Conservation (phyloP, 2,329 filamentous ascomycete genomes). For the Neofusicoccum kwambonambiense region DNA sequence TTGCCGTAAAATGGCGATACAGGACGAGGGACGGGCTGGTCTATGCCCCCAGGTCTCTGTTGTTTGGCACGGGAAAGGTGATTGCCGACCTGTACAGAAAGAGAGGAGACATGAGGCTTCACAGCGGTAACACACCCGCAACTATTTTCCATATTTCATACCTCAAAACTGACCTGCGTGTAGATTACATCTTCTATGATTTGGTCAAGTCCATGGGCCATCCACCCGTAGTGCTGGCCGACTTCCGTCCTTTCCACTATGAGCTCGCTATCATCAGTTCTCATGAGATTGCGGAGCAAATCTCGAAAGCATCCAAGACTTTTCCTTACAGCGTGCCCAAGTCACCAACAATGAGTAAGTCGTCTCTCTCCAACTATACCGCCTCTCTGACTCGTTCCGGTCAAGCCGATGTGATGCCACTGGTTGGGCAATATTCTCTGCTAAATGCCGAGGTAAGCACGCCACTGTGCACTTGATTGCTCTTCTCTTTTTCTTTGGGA, state of each 20-base stretch:
- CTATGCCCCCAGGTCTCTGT: slow-evolving; percentile 25
- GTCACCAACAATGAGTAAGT: slow-evolving; percentile 31
- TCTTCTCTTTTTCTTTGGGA: neutral
- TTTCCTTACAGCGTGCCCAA: slow-evolving; percentile 34
- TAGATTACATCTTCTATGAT: slow-evolving; percentile 35
- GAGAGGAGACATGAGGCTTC: slow-evolving; percentile 25
- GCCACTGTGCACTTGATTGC: neutral
- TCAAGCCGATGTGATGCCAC: neutral
- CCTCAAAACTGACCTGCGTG: neutral
- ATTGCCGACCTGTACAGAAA: slow-evolving; percentile 30
- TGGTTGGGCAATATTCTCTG: slow-evolving; percentile 32
- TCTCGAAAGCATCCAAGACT: slow-evolving; percentile 28
- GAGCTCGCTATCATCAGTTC: slow-evolving; percentile 28
- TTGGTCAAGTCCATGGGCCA: slow-evolving; percentile 28
- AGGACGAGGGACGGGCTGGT: slow-evolving; percentile 28
- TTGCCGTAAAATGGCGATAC: slow-evolving; percentile 30
- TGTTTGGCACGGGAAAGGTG: slow-evolving; percentile 29
- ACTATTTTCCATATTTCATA: too few species aligned
- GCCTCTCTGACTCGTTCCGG: neutral
- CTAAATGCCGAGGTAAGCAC: slow-evolving; percentile 26
- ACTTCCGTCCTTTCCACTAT: slow-evolving; percentile 32
- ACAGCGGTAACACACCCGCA: slow-evolving; percentile 26
- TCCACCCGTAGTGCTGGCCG: slow-evolving; percentile 31
- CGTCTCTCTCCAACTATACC: slow-evolving; percentile 5
- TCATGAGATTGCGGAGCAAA: slow-evolving; percentile 37